Conservation (phyloP, 768 basidiomycete genomes). For the Russula lepida region DNA sequence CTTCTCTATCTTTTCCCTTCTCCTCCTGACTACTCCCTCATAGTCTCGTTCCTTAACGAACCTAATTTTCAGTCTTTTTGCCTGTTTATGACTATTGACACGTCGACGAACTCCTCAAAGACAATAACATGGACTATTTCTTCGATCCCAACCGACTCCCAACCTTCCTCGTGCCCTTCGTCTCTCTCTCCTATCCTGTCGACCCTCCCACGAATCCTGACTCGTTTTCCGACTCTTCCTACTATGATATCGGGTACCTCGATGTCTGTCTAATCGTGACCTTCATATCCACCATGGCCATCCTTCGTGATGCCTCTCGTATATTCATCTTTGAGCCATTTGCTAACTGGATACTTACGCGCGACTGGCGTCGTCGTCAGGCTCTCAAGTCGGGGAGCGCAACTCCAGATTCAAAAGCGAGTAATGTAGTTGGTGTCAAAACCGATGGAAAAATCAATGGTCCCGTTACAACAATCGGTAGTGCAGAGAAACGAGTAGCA, state of each 20-base stretch:
- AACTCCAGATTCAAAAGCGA: slow-evolving; percentile 18
- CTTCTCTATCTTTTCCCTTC: not conserved
- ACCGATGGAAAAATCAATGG: slow-evolving; percentile 30
- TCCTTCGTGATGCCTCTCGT: slow-evolving; percentile 72
- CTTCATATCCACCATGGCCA: slow-evolving; percentile 82
- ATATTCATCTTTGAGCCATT: slow-evolving; percentile 72
- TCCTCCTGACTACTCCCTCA: not conserved
- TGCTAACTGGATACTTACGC: slow-evolving; percentile 64
- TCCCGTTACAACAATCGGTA: slow-evolving; percentile 31
- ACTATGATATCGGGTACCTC: slow-evolving; percentile 64
- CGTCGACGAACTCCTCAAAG: slow-evolving; percentile 7
- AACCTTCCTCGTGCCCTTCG: slow-evolving; percentile 55
- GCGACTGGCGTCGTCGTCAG: slow-evolving; percentile 34
- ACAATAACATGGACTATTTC: slow-evolving; percentile 18
- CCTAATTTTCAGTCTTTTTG: not conserved
- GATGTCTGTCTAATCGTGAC: slow-evolving; percentile 76
- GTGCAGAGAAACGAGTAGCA: slow-evolving; percentile 21
- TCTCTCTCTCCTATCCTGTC: slow-evolving; percentile 64
- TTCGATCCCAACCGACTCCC: slow-evolving; percentile 30
- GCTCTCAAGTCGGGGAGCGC: slow-evolving; percentile 21
- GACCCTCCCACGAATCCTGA: slow-evolving; percentile 48
- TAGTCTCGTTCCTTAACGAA: not conserved
- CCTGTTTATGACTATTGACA: slow-evolving; percentile 17
- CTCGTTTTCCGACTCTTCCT: slow-evolving; percentile 60
- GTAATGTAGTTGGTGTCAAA: slow-evolving; percentile 23